Evolutionary conservation across 495 filamentous ascomycete genomes (phyloP), one percentile per base, ranked within the genome.

Genomic region (Penicillium flavigenum): DNA sequence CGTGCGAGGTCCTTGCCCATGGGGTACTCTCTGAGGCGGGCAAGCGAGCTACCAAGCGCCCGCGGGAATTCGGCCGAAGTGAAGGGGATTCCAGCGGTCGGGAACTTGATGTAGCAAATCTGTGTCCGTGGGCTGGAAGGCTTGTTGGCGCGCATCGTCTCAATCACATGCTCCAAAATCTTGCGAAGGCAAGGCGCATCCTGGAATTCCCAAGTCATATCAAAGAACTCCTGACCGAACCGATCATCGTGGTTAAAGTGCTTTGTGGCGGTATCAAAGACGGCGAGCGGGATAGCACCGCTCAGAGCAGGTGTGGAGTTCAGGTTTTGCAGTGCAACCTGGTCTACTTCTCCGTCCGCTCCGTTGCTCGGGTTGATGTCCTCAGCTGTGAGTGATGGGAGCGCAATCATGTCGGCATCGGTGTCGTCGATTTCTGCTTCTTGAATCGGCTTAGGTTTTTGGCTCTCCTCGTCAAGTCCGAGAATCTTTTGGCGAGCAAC

Each of bases 281-380:
- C 89, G 31, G 93, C 92, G 47, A 92, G 80, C 4, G 95, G 92
- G 60, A 98, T 95, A 5, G 92, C 92, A 8, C 94, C 94, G 47
- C 86, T 88, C 31, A 97, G 76, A 14, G 89, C 90, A 11, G 94
- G 91, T 41, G 90, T 90, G 50, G 86, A 80, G 44, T 84, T 82
- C 9, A 95, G 82, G 59, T 86, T 81, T 57, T 86, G 69, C 39
- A 88, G 68, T 1, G 83, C 79, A 20, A 69, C 68, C 49, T 79
- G 61, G 54, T 87, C 79, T 5, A 76, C 67, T 7, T 74, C 75
- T 41, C 80, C 76, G 14, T 75, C 83, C 54, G 78, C 79, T 16
- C 66, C 73, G 9, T 74, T 70, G 53, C 80, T 81, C 19, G 85
- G 80, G 56, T 88, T 83, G 55, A 94, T 81, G 46, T 89, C 84